Evolutionary conservation across 108 stramenopile species (phyloP).

Genomic region (Nitzschia sp.): DNA sequence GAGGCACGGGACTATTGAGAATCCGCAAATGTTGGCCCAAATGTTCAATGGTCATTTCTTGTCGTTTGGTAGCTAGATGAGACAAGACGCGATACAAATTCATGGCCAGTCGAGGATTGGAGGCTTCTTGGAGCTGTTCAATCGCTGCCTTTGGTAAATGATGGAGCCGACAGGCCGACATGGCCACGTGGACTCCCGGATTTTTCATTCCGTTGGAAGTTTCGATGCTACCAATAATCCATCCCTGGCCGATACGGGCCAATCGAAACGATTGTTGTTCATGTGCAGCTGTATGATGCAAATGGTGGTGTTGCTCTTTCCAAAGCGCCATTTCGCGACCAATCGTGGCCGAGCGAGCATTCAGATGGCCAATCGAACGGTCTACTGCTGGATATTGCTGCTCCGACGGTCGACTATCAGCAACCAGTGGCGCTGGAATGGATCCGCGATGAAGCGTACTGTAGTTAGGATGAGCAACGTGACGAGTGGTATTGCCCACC

Average conservation of each 20-base stretch:
- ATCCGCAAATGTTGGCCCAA: constrained; percentile 23
- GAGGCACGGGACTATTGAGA: constrained; percentile 2
- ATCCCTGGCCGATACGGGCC: constrained; percentile 71
- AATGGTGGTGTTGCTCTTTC: neutral
- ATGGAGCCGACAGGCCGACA: constrained; percentile 63
- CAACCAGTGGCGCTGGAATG: neutral
- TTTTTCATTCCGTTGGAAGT: constrained; percentile 23
- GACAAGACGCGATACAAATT: constrained; percentile 65
- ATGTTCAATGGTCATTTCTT: constrained; percentile 77
- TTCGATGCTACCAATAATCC: constrained; percentile 50
- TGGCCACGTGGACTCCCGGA: constrained; percentile 30
- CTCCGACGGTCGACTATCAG: too few relatives aligned
- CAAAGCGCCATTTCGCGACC: neutral
- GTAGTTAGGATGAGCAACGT: neutral
- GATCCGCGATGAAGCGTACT: neutral
- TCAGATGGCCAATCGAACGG: neutral
- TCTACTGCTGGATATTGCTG: neutral
- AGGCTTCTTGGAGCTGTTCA: constrained; percentile 44
- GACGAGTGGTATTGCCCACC: neutral
- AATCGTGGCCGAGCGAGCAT: neutral
- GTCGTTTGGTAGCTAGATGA: constrained; percentile 57
- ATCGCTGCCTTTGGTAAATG: constrained; percentile 51
- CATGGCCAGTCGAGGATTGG: constrained; percentile 50
- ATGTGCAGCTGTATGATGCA: neutral
- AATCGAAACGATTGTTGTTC: constrained; percentile 56